Evolutionary conservation across 768 basidiomycete genomes (phyloP).

Genomic region (Hypholoma sublateritium): DNA sequence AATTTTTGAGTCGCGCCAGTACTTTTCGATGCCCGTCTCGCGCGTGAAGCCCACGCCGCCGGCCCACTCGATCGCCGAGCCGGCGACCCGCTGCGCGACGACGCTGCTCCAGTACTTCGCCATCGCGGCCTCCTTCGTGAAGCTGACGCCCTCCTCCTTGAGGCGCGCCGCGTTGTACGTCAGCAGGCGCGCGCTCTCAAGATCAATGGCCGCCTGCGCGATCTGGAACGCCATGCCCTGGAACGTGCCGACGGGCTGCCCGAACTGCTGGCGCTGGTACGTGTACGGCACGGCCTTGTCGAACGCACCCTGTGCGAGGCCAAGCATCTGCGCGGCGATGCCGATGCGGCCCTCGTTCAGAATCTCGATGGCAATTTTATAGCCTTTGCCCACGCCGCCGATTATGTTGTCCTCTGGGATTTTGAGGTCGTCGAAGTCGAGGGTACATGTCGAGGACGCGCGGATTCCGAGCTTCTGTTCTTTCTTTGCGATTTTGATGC

Average conservation of each 20-base stretch:
- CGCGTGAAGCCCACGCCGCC: constrained; percentile 92
- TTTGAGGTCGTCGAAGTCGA: constrained; percentile 93
- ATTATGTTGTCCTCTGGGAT: constrained; percentile 85
- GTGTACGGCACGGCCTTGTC: constrained; percentile 95
- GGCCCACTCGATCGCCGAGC: constrained; percentile 93
- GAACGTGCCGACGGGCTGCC: constrained; percentile 90
- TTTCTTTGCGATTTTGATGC: constrained; percentile 96
- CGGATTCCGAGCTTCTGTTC: constrained; percentile 98
- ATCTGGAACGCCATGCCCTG: constrained; percentile 97
- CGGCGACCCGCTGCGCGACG: constrained; percentile 86
- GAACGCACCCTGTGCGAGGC: constrained; percentile 96
- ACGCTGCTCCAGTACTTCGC: constrained; percentile 92
- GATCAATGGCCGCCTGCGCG: constrained; percentile 84
- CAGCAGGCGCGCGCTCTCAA: constrained; percentile 86
- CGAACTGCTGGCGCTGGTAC: constrained; percentile 92
- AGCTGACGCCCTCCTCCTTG: constrained; percentile 85
- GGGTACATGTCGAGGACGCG: constrained; percentile 91
- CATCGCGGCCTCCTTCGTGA: constrained; percentile 96
- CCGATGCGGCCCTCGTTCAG: constrained; percentile 97
- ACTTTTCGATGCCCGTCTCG: constrained; percentile 96
- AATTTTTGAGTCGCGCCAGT: constrained; percentile 95
- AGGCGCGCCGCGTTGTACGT: constrained; percentile 96
- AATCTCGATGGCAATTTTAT: constrained; percentile 98
- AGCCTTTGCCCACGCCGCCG: constrained; percentile 89
- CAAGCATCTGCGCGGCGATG: constrained; percentile 98